A percentile compares a stretch with the other conserved stretches of the same genome.
phyloP scores from a whole-genome alignment of 192 early-diverging fungal genomes.

The Coemansia sp. region DNA sequence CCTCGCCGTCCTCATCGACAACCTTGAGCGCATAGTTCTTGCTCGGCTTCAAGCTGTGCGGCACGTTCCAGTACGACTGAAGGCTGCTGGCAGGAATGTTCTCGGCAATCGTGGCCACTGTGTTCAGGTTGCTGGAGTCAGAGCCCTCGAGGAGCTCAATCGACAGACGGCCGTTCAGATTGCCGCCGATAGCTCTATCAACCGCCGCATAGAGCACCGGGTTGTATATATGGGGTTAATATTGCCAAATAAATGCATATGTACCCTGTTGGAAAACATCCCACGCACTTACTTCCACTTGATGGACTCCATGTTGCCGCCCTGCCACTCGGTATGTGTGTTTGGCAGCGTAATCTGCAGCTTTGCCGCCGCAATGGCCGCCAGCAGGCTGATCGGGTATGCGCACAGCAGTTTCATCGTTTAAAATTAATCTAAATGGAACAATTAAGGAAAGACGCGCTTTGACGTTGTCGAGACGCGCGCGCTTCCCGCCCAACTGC shows the following conservation, averaged over 20 bases:
- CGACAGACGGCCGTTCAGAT: slow-evolving; percentile 31
- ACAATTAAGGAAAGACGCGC: too few relatives aligned
- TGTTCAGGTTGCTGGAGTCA: slow-evolving; percentile 30
- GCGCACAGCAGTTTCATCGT: slow-evolving; percentile 10
- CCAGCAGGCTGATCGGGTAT: slow-evolving; percentile 15
- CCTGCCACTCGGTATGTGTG: slow-evolving; percentile 44
- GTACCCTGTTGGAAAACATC: too few relatives aligned
- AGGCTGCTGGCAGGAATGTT: slow-evolving; percentile 31
- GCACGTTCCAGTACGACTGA: slow-evolving; percentile 39
- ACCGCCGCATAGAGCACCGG: too few relatives aligned
- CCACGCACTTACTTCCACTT: slow-evolving; percentile 45
- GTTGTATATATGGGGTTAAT: too few relatives aligned
- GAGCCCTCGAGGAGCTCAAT: slow-evolving; percentile 51
- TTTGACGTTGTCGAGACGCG: too few relatives aligned
- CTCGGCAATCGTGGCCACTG: slow-evolving; percentile 46
- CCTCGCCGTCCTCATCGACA: slow-evolving; percentile 45
- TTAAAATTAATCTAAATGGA: not conserved
- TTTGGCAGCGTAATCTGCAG: slow-evolving; percentile 47
- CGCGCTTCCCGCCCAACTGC: too few relatives aligned
- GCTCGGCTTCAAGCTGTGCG: slow-evolving; percentile 38
- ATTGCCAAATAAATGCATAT: too few relatives aligned
- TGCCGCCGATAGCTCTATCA: slow-evolving; percentile 31
- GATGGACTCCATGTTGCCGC: slow-evolving; percentile 29
- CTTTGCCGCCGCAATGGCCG: slow-evolving; percentile 25
- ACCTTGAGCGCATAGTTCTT: slow-evolving; percentile 47